These are phyloP conservation scores for Tetradesmus obliquus DNA, from an alignment of 139 green algal species.

Conservation along the genomic window DNA sequence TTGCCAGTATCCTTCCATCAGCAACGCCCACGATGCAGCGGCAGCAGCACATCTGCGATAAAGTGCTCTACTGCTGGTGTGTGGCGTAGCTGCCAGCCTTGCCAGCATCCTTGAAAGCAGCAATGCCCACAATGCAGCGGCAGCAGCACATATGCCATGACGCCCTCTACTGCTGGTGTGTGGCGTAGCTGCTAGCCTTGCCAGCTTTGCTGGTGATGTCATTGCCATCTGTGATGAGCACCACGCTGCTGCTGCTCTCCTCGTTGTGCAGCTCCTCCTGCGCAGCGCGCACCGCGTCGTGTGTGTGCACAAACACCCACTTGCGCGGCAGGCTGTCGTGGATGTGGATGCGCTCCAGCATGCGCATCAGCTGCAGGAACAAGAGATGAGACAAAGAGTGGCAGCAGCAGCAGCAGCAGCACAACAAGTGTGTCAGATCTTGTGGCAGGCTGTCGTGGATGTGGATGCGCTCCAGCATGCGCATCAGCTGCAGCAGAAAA, in stretches of 20 bases:
- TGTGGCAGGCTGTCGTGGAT: too few relatives aligned
- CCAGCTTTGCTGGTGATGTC: neutral
- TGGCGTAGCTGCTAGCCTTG: neutral
- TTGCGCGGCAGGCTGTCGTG: slow-evolving; percentile 15
- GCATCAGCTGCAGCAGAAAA: slow-evolving; percentile 9
- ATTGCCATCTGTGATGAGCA: neutral
- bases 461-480: neutral
- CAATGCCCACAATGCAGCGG: neutral
- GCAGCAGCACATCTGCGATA: neutral
- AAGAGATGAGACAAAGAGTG: neutral
- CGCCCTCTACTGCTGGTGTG: neutral
- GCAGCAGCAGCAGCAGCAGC: neutral
- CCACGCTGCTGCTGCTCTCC: neutral
- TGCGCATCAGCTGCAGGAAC: slow-evolving; percentile 17
- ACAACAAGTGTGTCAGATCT: too few relatives aligned
- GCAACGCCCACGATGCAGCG: neutral
- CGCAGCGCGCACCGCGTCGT: slow-evolving; percentile 28
- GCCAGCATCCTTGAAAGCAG: too few relatives aligned
- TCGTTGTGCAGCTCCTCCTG: neutral
- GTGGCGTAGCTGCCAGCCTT: too few relatives aligned
- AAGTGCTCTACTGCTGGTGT: too few relatives aligned
- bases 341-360: slow-evolving; percentile 40
- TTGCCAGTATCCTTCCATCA: too few relatives aligned
- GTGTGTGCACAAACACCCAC: slow-evolving; percentile 42
- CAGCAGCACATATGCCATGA: neutral